phyloP scores from a whole-genome alignment of 176 grass and related monocot species.

The Stipa capillata region DNA sequence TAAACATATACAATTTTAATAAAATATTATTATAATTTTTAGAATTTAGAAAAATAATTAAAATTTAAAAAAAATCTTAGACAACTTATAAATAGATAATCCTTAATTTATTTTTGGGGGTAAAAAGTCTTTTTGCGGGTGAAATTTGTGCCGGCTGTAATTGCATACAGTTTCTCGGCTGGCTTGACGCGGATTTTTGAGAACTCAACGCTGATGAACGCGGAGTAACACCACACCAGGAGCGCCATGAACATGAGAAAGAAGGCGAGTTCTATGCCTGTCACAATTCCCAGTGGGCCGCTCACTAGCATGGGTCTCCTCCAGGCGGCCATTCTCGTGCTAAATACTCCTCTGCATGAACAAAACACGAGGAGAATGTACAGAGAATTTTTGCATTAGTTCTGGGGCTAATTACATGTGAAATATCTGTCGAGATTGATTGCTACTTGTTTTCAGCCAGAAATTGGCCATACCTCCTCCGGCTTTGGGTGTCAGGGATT shows the following conservation, averaged over 20 bases:
- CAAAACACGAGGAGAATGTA: not conserved
- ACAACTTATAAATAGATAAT: too few species aligned
- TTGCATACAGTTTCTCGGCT: slow-evolving; percentile 31
- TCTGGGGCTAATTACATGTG: not conserved
- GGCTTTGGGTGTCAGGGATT: not conserved
- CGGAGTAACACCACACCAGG: slow-evolving; percentile 41
- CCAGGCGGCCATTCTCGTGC: slow-evolving; percentile 8
- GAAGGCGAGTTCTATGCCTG: slow-evolving; percentile 33
- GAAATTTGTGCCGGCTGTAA: not conserved
- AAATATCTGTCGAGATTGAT: not conserved
- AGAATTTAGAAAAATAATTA: too few species aligned
- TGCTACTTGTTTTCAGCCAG: not conserved
- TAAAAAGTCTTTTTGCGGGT: too few species aligned
- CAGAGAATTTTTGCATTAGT: not conserved
- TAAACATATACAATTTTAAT: too few species aligned
- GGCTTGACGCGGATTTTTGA: not conserved
- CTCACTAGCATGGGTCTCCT: slow-evolving; percentile 46
- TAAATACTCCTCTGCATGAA: not conserved
- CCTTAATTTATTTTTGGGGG: too few species aligned
- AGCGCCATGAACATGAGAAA: slow-evolving; percentile 43
- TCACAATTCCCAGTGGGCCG: slow-evolving; percentile 49
- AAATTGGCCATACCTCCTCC: not conserved
- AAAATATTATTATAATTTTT: too few species aligned
- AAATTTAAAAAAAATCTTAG: too few species aligned
- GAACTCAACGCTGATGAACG: slow-evolving; percentile 23